Base-by-base conservation (phyloP, 192 early-diverging fungal genomes). In the Backusella tuberculispora region DNA sequence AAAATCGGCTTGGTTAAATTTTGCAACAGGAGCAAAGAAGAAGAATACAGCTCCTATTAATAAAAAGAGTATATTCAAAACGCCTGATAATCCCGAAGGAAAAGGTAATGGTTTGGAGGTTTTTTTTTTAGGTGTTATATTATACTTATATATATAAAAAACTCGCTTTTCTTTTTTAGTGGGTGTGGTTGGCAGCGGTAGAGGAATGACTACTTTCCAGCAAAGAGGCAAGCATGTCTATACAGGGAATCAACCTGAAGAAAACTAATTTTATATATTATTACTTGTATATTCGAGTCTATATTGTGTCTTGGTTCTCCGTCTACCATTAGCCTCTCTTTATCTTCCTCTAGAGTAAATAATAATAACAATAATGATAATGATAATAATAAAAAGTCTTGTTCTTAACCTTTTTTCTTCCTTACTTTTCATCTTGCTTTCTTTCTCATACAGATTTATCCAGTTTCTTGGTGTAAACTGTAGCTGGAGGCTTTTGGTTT, bases 171-270 rank as follows among this genome's bases (percentile, higher is more conserved):
- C 43, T 29, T 9, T 43, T 19, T 15, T 79, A 86, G 93, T 95
- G 24, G 93, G 93, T 65, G 92, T 95, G n/a, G 86, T 93, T 69
- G 92, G 92, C 19, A 90, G 88, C 74, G 92, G 92, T 66, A 88
- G 86, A 78, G 90, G 90, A 4, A 93, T 95, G 92, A 93, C 93
- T 0, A 76, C 84, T 48, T 94, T 91, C 75, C 87, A 90, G 50
- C 88, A 91, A 78, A 83, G 91, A 38, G 92, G 92, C 40, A 93
- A 92, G 82, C 93, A 94, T 77, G 78, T 92, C 34, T 94, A 74
- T 74, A 53, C 43, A 15, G 44, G 34, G 34, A 40, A 17, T 48
- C 44, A 46, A 21, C 17, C 13, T 24, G 50, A 68, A 46, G 56
- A 74, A 66, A 66, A 4, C 21, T 56, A 43, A 65, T 34, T 45